Evolutionary conservation across 2,329 filamentous ascomycete genomes (phyloP).

Genomic region (Fusarium sp.): DNA sequence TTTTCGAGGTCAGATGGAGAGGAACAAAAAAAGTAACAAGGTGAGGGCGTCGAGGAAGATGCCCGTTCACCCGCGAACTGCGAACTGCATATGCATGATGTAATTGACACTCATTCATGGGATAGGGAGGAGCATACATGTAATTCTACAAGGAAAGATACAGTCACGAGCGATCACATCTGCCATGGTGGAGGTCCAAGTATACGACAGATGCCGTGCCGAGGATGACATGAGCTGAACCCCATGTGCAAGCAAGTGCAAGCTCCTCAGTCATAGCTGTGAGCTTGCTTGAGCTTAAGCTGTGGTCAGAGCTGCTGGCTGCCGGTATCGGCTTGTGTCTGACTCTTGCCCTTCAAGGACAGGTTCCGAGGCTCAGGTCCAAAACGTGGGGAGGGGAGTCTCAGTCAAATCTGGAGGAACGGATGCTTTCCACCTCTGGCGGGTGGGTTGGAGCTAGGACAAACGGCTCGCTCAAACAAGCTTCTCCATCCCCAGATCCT

Average conservation of each 20-base stretch:
- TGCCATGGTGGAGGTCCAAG: neutral
- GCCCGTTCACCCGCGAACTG: neutral
- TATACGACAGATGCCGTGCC: slow-evolving; percentile 5
- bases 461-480: slow-evolving; percentile 31
- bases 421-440: slow-evolving; percentile 24
- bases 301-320: neutral
- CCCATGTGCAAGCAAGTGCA: slow-evolving; percentile 7
- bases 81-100: slow-evolving; percentile 5
- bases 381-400: slow-evolving; percentile 16
- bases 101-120: slow-evolving; percentile 2
- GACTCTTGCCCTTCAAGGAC: neutral
- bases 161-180: slow-evolving; percentile 7
- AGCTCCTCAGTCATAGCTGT: neutral
- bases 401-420: slow-evolving; percentile 35
- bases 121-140: neutral
- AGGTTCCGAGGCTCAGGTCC: slow-evolving; percentile 8
- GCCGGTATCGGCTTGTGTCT: slow-evolving; percentile 36
- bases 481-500: slow-evolving; percentile 16
- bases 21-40: slow-evolving; percentile 1
- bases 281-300: slow-evolving; percentile 15
- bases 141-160: neutral
- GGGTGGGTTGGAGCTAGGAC: slow-evolving; percentile 38
- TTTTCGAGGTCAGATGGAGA: slow-evolving; percentile 12
- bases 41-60: neutral
- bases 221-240: slow-evolving; percentile 23